phyloP scores from a whole-genome alignment of 805 yeast genomes.

The Tetrapisispora namnaoensis region DNA sequence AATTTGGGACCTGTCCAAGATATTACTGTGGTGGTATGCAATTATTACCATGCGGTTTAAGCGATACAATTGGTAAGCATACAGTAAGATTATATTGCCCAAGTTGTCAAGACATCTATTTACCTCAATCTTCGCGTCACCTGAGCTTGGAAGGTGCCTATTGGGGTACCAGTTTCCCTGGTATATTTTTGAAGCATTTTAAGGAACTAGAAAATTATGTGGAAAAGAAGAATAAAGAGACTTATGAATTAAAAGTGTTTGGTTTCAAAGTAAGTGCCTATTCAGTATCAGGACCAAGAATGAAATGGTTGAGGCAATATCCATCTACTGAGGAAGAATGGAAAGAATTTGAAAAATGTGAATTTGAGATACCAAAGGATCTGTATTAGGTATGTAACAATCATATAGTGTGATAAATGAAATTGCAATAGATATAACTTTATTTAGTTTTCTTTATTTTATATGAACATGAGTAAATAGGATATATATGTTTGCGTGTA shows the following conservation, averaged over 20 bases:
- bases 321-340: constrained; percentile 57
- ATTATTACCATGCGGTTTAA: constrained; percentile 81
- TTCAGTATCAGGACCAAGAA: constrained; percentile 80
- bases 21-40: constrained; percentile 84
- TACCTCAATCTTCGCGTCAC: constrained; percentile 81
- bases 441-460: neutral
- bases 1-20: constrained; percentile 89
- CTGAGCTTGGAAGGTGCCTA: constrained; percentile 91
- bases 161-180: constrained; percentile 94
- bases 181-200: constrained; percentile 79
- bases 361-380: constrained; percentile 43
- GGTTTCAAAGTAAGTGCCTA: constrained; percentile 76
- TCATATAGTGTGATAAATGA: neutral
- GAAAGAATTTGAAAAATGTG: constrained; percentile 55
- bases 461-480: neutral
- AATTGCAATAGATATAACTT: neutral
- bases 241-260: constrained; percentile 64
- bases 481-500: neutral
- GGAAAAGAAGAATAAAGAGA: constrained; percentile 42
- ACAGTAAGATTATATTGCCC: constrained; percentile 92
- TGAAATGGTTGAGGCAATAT: constrained; percentile 83
- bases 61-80: constrained; percentile 84
- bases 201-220: constrained; percentile 83
- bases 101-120: constrained; percentile 81
- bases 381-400: neutral